Conservation (phyloP, 2,329 filamentous ascomycete species). For the Aspergillus fumigatiaffinis region DNA sequence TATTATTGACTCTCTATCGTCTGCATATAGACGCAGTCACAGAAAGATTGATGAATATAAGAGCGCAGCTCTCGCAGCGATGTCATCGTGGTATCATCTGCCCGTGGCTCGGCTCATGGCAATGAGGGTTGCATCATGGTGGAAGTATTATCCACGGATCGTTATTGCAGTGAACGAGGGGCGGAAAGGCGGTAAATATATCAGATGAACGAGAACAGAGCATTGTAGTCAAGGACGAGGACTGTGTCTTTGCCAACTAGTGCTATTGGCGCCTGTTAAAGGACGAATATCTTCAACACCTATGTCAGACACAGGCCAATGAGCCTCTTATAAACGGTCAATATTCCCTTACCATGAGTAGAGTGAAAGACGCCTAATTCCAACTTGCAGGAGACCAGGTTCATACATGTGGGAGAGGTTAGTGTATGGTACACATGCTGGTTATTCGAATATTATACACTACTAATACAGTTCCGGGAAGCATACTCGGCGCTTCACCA, state of each 20-base stretch:
- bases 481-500: neutral
- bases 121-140: neutral
- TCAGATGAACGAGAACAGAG: neutral
- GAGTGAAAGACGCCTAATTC: constrained; percentile 23
- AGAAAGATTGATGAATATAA: neutral
- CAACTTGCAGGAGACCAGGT: no score
- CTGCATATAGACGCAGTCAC: constrained; percentile 51
- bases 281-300: constrained; percentile 29
- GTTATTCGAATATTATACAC: neutral
- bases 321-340: neutral
- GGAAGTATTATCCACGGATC: neutral
- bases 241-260: constrained; percentile 26
- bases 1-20: constrained; percentile 32
- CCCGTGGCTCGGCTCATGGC: neutral
- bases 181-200: neutral
- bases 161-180: neutral
- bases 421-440: no score
- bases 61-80: neutral
- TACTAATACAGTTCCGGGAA: neutral
- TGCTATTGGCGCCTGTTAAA: constrained; percentile 38
- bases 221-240: neutral
- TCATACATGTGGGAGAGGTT: no score
- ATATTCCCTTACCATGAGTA: neutral
- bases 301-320: neutral
- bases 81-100: neutral